phyloP scores from a whole-genome alignment of 2,329 filamentous ascomycete genomes.

The Sporothrix humicola region DNA sequence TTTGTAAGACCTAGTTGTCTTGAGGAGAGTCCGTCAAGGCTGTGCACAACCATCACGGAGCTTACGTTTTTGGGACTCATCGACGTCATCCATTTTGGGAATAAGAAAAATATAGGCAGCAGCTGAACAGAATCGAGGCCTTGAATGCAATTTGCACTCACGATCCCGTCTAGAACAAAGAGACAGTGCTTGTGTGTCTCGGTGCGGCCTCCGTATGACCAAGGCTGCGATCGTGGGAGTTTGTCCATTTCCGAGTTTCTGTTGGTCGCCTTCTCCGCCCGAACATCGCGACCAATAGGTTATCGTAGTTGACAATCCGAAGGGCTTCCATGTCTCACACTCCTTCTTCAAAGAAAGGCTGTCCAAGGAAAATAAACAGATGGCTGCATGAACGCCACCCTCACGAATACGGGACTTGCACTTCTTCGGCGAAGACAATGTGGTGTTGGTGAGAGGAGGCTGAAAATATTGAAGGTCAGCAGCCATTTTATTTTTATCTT shows the following conservation, averaged over 20 bases:
- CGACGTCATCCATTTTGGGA: background rate
- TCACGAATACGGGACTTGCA: background rate
- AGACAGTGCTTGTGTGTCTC: background rate
- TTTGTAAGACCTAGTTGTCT: background rate
- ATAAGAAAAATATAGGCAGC: background rate
- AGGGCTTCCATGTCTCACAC: background rate
- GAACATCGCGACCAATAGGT: background rate
- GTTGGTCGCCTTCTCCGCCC: background rate
- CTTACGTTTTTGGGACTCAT: background rate
- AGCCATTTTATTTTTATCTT: background rate
- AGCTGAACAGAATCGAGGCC: background rate
- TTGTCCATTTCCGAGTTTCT: background rate
- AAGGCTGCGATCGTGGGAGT: background rate
- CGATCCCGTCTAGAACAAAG: no score
- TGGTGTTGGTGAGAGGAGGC: background rate
- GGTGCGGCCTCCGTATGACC: background rate
- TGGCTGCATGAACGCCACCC: background rate
- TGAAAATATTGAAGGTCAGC: background rate
- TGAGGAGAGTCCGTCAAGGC: background rate
- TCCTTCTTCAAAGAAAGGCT: background rate
- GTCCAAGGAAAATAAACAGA: background rate
- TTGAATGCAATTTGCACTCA: no score
- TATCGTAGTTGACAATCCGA: background rate
- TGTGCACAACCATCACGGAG: slow-evolving; percentile 21
- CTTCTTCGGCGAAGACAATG: background rate